These are phyloP conservation scores for Priceomyces medius DNA, from an alignment of 805 yeast genomes.

Conservation along the genomic window DNA sequence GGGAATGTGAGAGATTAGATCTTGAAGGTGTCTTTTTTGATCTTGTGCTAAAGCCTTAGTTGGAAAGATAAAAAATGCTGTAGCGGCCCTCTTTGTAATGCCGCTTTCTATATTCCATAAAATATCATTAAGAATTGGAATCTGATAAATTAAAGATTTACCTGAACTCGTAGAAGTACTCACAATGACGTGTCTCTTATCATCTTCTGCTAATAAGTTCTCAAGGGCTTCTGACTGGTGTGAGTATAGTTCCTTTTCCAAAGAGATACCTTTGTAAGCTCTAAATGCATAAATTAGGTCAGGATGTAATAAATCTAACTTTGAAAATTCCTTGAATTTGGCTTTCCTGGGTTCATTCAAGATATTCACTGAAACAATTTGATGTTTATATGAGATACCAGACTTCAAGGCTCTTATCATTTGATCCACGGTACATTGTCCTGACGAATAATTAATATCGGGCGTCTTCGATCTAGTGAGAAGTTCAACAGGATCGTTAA, in stretches of 20 bases:
- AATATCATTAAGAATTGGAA: constrained; percentile 65
- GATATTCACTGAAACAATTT: constrained; percentile 55
- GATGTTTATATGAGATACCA: constrained; percentile 56
- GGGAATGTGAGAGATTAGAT: constrained; percentile 52
- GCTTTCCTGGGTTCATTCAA: constrained; percentile 49
- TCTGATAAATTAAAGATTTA: constrained; percentile 86
- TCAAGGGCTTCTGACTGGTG: constrained; percentile 84
- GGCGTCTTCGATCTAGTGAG: constrained; percentile 11
- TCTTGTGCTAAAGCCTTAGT: constrained; percentile 98
- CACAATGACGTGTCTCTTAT: constrained; percentile 64
- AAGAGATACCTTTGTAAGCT: constrained; percentile 40
- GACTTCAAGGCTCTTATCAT: constrained; percentile 50
- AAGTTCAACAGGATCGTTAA: constrained; percentile 50
- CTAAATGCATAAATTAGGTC: constrained; percentile 50
- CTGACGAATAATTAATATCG: constrained; percentile 4
- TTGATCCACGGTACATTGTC: constrained; percentile 41
- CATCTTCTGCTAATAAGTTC: constrained; percentile 43
- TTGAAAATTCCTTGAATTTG: constrained; percentile 36
- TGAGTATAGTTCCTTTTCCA: constrained; percentile 55
- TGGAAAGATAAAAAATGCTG: constrained; percentile 89
- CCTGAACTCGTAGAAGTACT: constrained; percentile 98
- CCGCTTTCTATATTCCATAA: constrained; percentile 36
- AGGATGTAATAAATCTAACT: constrained; percentile 38
- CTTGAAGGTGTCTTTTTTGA: constrained; percentile 78
- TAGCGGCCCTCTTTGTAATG: constrained; percentile 31